phyloP scores from a whole-genome alignment of 2,329 filamentous ascomycete species.

The Leptoxyphium fumago region DNA sequence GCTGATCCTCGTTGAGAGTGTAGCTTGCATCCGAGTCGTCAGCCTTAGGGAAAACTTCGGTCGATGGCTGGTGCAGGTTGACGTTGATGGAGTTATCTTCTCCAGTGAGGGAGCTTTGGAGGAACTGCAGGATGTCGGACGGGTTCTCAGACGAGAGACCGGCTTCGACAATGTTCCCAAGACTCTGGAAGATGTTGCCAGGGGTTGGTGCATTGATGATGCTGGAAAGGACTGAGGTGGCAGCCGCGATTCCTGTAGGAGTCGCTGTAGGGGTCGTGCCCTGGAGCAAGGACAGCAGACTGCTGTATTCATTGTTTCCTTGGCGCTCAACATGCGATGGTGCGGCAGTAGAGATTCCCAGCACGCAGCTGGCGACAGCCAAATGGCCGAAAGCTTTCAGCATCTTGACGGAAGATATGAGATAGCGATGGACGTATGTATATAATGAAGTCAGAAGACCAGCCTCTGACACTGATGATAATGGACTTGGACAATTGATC shows the following conservation, averaged over 20 bases:
- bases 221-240: slow-evolving; percentile 5
- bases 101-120: slow-evolving; percentile 10
- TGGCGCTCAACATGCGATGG: background rate
- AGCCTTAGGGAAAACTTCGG: slow-evolving; percentile 24
- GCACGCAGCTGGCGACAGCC: background rate
- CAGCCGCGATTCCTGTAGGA: slow-evolving; percentile 12
- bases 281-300: slow-evolving; percentile 5
- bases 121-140: slow-evolving; percentile 6
- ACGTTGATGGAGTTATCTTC: slow-evolving; percentile 15
- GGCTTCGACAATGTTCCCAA: slow-evolving; percentile 12
- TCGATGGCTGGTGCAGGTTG: slow-evolving; percentile 12
- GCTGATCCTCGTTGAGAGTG: slow-evolving; percentile 28
- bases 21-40: slow-evolving; percentile 33
- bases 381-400: background rate
- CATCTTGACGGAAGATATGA: background rate
- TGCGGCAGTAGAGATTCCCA: background rate
- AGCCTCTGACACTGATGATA: no score
- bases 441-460: background rate
- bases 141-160: slow-evolving; percentile 17
- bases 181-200: slow-evolving; percentile 13
- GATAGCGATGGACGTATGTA: background rate
- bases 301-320: background rate
- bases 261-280: slow-evolving; percentile 13
- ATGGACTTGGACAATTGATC: no score
- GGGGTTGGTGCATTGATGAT: slow-evolving; percentile 11